phyloP scores from a whole-genome alignment of 2,329 filamentous ascomycete genomes.

The Pseudogymnoascus pannorum region DNA sequence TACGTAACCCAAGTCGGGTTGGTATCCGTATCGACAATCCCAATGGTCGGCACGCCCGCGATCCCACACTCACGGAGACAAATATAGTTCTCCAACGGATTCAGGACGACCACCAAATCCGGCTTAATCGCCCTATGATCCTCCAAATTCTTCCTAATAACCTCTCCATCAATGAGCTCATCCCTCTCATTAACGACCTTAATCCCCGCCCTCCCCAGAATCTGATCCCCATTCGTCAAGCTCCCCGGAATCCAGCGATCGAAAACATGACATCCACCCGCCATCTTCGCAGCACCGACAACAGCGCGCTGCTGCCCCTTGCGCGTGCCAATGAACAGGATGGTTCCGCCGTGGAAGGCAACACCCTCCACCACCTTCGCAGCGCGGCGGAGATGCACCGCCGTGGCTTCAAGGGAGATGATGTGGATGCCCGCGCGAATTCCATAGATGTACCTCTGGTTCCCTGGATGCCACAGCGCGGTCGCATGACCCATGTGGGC shows the following conservation, averaged over 20 bases:
- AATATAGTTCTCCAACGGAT: slow-evolving; percentile 86
- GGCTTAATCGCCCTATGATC: slow-evolving; percentile 65
- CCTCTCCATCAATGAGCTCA: slow-evolving; percentile 29
- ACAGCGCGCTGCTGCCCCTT: slow-evolving; percentile 74
- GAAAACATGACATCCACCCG: slow-evolving; percentile 79
- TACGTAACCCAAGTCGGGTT: slow-evolving; percentile 95
- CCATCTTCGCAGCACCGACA: slow-evolving; percentile 70
- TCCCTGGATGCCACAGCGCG: slow-evolving; percentile 88
- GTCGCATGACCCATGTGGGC: slow-evolving; percentile 86
- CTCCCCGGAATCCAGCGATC: slow-evolving; percentile 86
- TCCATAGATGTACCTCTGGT: slow-evolving; percentile 90
- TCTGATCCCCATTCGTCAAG: slow-evolving; percentile 88
- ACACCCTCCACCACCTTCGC: slow-evolving; percentile 90
- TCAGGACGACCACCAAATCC: slow-evolving; percentile 86
- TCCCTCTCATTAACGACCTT: slow-evolving; percentile 76
- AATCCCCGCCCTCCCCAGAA: slow-evolving; percentile 61
- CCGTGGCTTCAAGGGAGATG: slow-evolving; percentile 83
- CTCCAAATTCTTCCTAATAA: slow-evolving; percentile 21
- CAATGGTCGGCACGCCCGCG: slow-evolving; percentile 86
- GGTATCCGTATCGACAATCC: slow-evolving; percentile 86
- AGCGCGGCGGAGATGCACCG: slow-evolving; percentile 82
- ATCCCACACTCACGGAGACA: slow-evolving; percentile 85
- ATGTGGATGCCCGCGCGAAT: slow-evolving; percentile 84
- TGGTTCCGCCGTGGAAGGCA: slow-evolving; percentile 69
- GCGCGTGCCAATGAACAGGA: slow-evolving; percentile 86